Evolutionary conservation across 345 rosid genomes (phyloP), one percentile per base, ranked within the genome.

Genomic region (Barbarea vulgaris): DNA sequence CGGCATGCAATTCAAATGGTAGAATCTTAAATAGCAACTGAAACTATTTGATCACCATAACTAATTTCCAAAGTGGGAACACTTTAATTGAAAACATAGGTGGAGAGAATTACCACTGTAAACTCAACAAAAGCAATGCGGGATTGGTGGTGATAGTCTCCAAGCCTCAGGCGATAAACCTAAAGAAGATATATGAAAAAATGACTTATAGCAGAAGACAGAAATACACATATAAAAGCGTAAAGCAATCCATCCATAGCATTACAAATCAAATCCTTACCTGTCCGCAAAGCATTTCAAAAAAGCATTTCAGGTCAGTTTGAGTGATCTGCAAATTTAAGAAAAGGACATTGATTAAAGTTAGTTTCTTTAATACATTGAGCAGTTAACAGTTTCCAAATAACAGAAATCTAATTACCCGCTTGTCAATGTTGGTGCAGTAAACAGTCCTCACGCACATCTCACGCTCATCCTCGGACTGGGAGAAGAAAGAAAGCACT

Each of bases 381-480:
- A 67, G 19, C 28, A 56, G n/a, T 24, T 17, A 52, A 59, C 0
- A 1, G 59, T 48, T 27, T 58, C 56, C 34, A 74, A 18, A 64
- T 27, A 30, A 5, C 2, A 28, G 56, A 67, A 31, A 77, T 21
- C 14, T 41, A 62, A 6, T 44, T 77, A 93, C 99, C 97, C 85
- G 85, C 79, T 86, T 89, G 88, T 96, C 99, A 67, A 96, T 88
- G 88, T 96, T 96, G 71, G 99, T 86, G 70, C 98, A 93, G 73
- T 96, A 96, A 68, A 96, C 85, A 77, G 99, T 96, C 81, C 99
- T 93, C 30, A 96, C 74, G 76, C 99, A 96, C 97, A 91, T 93
- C 85, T 96, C 99, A 0, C 97, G 95, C 75, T 96, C 99, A 81
- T 96, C 96, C 73, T 89, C 97, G 41, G 94, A 91, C 99, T 96